Evolutionary conservation across 2,329 filamentous ascomycete species (phyloP), one percentile per base, ranked within the genome.

Genomic region (Pyrenophora tritici-repentis): DNA sequence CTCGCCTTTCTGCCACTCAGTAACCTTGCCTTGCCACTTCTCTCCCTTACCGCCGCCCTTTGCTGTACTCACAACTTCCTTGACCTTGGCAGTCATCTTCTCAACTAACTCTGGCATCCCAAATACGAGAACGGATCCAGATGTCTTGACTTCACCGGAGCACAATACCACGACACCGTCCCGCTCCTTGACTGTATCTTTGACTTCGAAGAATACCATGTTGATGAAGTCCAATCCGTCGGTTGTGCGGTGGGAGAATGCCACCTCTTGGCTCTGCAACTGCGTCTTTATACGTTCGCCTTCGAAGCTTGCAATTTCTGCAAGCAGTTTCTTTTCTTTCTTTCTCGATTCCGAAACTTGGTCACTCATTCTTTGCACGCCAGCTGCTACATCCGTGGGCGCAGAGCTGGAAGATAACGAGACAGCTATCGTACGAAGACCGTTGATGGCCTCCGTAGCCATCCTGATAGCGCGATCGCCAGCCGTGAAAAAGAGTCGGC

Each of bases 21-120:
- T 58, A 5, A 71, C 62, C 48, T 72, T 71, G 10, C 67, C 67
- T 40, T 70, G 67, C 68, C 68, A 71, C 39, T 70, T 72, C 32
- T 65, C 63, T 3, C 67, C 67, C 36, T 64, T 71, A 1, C 68
- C 68, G 12, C 68, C 68, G 16, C 68, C 68, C 41, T 71, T 72
- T 1, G 54, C 62, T 12, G 58, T 58, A 32, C 56, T 60, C 6
- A 72, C 61, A 8, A 61, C 35, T 7, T 63, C 59, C 46, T 65
- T 71, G 7, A 65, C 57, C 42, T 66, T 65, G 1, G 50, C 41
- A 0, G 66, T 56, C 42, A 69, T 58, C 6, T 16, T 46, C 17
- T 65, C 66, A 1, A 71, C 66, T 13, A 69, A 14, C 4, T 60
- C 60, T 13, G 62, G 50, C 32, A 66, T 60, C 2, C 68, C 68